These are phyloP conservation scores for Gastrolobium bilobum DNA, from an alignment of 306 rosid genomes.

Conservation along the genomic window DNA sequence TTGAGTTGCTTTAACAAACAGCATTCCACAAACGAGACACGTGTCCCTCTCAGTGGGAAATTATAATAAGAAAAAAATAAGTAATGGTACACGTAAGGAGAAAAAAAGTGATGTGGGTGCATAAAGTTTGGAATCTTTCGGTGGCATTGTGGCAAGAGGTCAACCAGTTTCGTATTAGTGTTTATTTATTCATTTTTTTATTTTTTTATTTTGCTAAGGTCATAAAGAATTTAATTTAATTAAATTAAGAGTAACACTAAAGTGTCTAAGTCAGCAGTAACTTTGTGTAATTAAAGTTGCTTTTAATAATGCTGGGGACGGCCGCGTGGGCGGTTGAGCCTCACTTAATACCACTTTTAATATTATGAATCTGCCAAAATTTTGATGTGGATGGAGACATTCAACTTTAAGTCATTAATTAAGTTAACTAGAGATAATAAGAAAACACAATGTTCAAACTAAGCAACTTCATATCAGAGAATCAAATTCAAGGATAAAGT, in stretches of 20 bases:
- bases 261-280: slow-evolving; percentile 35
- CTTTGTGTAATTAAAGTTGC: slow-evolving; percentile 40
- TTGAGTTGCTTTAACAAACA: background rate
- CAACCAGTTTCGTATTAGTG: slow-evolving; percentile 15
- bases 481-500: background rate
- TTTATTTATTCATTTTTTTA: slow-evolving; percentile 9
- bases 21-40: slow-evolving; percentile 39
- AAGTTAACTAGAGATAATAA: background rate
- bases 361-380: slow-evolving; percentile 30
- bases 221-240: slow-evolving; percentile 20
- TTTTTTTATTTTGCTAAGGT: no score
- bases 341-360: slow-evolving; percentile 15
- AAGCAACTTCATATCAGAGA: background rate
- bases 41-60: slow-evolving; percentile 11
- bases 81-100: slow-evolving; percentile 42
- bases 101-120: slow-evolving; percentile 17
- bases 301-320: slow-evolving; percentile 50
- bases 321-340: slow-evolving; percentile 47
- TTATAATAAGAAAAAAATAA: background rate
- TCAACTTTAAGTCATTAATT: background rate
- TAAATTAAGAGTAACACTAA: slow-evolving; percentile 35
- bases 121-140: slow-evolving; percentile 32
- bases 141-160: slow-evolving; percentile 20
- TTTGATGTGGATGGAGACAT: slow-evolving; percentile 48
- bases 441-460: background rate